A percentile compares a stretch with the other conserved stretches of the same genome.
phyloP scores from a whole-genome alignment of 1,139 yeast genomes.

The Lodderomyces jiufengensis region DNA sequence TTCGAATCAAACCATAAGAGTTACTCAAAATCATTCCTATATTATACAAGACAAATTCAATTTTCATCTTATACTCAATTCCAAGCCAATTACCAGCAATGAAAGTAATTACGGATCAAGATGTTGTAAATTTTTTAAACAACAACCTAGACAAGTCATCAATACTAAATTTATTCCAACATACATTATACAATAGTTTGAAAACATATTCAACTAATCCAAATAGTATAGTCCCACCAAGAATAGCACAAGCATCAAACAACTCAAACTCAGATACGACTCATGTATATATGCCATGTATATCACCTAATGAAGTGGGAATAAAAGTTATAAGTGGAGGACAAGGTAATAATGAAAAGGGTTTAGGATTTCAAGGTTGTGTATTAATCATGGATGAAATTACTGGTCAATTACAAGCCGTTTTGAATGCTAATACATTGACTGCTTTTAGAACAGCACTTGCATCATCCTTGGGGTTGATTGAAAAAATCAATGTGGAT shows the following conservation, averaged over 20 bases:
- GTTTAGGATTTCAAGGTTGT: slow-evolving; percentile 50
- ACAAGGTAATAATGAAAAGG: slow-evolving; percentile 28
- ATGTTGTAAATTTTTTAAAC: slow-evolving; percentile 18
- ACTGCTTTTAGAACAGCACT: slow-evolving; percentile 72
- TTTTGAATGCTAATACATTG: slow-evolving; percentile 54
- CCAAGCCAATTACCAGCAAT: too few species aligned
- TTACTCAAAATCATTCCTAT: too few species aligned
- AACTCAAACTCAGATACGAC: slow-evolving; percentile 32
- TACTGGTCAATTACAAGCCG: slow-evolving; percentile 50
- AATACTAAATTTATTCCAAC: slow-evolving; percentile 25
- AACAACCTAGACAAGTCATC: slow-evolving; percentile 17
- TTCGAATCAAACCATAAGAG: too few species aligned
- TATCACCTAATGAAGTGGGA: slow-evolving; percentile 46
- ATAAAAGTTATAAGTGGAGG: slow-evolving; percentile 51
- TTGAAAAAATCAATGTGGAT: slow-evolving; percentile 24
- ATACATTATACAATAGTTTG: slow-evolving; percentile 24
- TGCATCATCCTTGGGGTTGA: slow-evolving; percentile 49
- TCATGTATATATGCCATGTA: slow-evolving; percentile 65
- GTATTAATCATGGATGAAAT: slow-evolving; percentile 47
- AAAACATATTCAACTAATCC: slow-evolving; percentile 21
- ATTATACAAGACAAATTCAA: too few species aligned
- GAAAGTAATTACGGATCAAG: slow-evolving; percentile 29
- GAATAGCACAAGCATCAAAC: slow-evolving; percentile 28
- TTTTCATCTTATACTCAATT: too few species aligned
- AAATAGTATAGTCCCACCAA: slow-evolving; percentile 31